Evolutionary conservation across 108 stramenopile genomes (phyloP).

Genomic region (Cyclotella distinguenda): DNA sequence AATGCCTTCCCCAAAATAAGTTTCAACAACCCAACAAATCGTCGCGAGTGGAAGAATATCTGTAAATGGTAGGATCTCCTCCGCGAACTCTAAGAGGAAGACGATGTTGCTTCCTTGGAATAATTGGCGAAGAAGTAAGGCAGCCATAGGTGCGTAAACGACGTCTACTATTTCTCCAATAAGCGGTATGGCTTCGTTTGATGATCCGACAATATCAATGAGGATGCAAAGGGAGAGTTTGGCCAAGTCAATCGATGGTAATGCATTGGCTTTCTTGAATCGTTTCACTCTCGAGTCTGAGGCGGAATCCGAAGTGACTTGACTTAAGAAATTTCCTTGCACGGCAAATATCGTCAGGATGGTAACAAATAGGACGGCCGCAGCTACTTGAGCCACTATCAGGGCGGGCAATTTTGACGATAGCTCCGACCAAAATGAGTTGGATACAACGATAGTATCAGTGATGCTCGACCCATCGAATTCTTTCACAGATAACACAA

Average conservation of each 20-base stretch:
- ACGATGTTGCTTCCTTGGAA: slow-evolving; percentile 65
- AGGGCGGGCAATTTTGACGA: slow-evolving; percentile 45
- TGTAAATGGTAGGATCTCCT: slow-evolving; percentile 84
- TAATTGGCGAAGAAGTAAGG: slow-evolving; percentile 46
- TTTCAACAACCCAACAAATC: slow-evolving; percentile 73
- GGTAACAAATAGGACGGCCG: slow-evolving; percentile 49
- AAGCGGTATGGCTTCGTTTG: slow-evolving; percentile 66
- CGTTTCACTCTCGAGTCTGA: background rate
- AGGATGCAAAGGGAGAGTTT: slow-evolving; percentile 61
- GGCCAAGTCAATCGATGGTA: slow-evolving; percentile 44
- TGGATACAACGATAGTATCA: slow-evolving; percentile 65
- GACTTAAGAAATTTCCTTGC: slow-evolving; percentile 19
- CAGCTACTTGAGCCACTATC: slow-evolving; percentile 56
- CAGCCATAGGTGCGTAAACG: slow-evolving; percentile 63
- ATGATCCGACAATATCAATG: slow-evolving; percentile 63
- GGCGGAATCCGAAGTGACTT: background rate
- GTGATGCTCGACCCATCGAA: slow-evolving; percentile 65
- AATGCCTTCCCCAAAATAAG: slow-evolving; percentile 54
- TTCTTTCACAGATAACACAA: slow-evolving; percentile 8
- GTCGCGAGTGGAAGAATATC: slow-evolving; percentile 77
- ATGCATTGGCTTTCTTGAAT: background rate
- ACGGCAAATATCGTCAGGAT: slow-evolving; percentile 29
- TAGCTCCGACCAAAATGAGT: slow-evolving; percentile 56
- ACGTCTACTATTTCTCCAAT: slow-evolving; percentile 69
- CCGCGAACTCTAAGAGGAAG: slow-evolving; percentile 66